Percentiles rank a stretch among this genome's conserved stretches.
Evolutionary conservation across 495 filamentous ascomycete genomes (phyloP).

Genomic region (Pyrenopolyporus hunteri): DNA sequence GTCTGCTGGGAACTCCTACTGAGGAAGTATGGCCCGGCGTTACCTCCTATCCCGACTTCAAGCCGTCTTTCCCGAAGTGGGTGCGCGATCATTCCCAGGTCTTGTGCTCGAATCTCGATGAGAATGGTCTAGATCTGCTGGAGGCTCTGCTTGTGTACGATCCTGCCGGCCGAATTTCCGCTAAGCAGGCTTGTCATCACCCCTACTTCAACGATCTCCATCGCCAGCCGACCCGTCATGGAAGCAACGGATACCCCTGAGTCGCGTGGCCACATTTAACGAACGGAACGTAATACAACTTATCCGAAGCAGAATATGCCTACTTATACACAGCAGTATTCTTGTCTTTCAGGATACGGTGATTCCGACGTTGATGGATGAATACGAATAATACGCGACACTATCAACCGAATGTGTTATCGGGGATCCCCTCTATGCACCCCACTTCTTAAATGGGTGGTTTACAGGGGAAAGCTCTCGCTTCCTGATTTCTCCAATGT

Average conservation of each 20-base stretch:
- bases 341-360: conserved; percentile 31
- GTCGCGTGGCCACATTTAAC: not conserved
- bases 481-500: conserved; percentile 27
- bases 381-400: conserved; percentile 10
- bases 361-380: conserved; percentile 8
- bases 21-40: conserved; percentile 94
- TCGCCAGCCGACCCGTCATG: conserved; percentile 46
- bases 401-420: conserved; percentile 11
- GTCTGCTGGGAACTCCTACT: conserved; percentile 87
- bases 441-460: conserved; percentile 13
- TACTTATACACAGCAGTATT: conserved; percentile 19
- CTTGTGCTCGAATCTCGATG: conserved; percentile 62
- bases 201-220: conserved; percentile 84
- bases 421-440: conserved; percentile 11
- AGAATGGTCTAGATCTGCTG: conserved; percentile 87
- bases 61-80: conserved; percentile 97
- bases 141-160: conserved; percentile 93
- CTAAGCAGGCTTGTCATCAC: conserved; percentile 92
- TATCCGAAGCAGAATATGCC: conserved; percentile 20
- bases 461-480: conserved; percentile 7
- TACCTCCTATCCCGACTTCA: conserved; percentile 97
- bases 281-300: not conserved
- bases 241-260: conserved; percentile 48
- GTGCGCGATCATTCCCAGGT: conserved; percentile 66
- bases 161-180: conserved; percentile 89